A percentile compares a stretch with the other conserved stretches of the same genome.
Evolutionary conservation across 495 filamentous ascomycete genomes (phyloP).

Genomic region (Pyrenopolyporus hunteri): DNA sequence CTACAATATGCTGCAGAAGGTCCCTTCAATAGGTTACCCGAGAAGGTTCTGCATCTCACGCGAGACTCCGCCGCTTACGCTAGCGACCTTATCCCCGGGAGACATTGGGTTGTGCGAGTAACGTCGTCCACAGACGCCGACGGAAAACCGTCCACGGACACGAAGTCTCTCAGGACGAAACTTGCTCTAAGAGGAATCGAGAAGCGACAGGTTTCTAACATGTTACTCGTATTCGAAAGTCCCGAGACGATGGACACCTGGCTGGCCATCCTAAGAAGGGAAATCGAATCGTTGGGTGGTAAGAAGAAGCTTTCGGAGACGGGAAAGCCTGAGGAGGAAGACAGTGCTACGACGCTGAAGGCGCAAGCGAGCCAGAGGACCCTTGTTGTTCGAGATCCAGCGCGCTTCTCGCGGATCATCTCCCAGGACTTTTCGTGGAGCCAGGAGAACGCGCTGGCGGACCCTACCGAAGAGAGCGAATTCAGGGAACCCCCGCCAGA

Average conservation of each 20-base stretch:
- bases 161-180: constrained; percentile 71
- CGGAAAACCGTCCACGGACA: constrained; percentile 55
- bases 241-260: constrained; percentile 88
- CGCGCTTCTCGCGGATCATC: constrained; percentile 48
- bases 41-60: constrained; percentile 83
- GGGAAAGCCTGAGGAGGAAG: constrained; percentile 50
- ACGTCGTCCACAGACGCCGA: constrained; percentile 75
- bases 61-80: constrained; percentile 91
- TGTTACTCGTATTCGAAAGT: constrained; percentile 80
- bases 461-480: constrained; percentile 28
- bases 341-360: constrained; percentile 47
- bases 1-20: constrained; percentile 88
- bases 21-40: constrained; percentile 78
- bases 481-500: constrained; percentile 17
- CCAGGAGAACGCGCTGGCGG: constrained; percentile 29
- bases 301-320: constrained; percentile 68
- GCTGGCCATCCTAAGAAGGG: constrained; percentile 68
- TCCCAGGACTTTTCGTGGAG: constrained; percentile 45
- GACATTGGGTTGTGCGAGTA: constrained; percentile 90
- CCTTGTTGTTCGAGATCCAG: constrained; percentile 58
- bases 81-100: constrained; percentile 89
- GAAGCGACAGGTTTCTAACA: constrained; percentile 66
- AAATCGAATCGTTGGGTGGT: constrained; percentile 73
- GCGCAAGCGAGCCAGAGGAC: constrained; percentile 57
- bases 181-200: constrained; percentile 70